Percentiles rank a stretch among this genome's conserved stretches.
Evolutionary conservation across 768 basidiomycete species (phyloP).

Genomic region (Rhizopogon roseolus): DNA sequence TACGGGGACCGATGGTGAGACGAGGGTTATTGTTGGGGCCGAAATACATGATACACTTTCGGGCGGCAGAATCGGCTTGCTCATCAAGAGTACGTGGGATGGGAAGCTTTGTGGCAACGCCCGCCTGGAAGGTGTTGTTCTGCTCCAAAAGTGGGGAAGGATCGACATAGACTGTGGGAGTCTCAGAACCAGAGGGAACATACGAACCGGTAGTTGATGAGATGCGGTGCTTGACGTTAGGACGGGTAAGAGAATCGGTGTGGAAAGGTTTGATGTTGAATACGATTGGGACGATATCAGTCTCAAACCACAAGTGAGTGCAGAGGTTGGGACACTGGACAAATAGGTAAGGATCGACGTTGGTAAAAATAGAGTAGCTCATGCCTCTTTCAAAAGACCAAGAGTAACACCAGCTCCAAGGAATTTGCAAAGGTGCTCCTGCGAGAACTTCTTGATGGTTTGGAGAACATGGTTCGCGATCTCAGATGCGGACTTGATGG

Average conservation of each 20-base stretch:
- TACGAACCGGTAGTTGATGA: constrained; percentile 77
- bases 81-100: constrained; percentile 77
- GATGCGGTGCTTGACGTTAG: constrained; percentile 79
- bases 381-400: constrained; percentile 63
- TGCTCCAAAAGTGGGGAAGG: constrained; percentile 42
- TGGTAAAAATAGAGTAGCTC: constrained; percentile 6
- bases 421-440: constrained; percentile 82
- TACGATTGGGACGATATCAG: constrained; percentile 81
- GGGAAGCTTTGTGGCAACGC: constrained; percentile 55
- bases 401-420: constrained; percentile 78
- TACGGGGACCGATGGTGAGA: constrained; percentile 74
- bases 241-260: constrained; percentile 72
- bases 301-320: constrained; percentile 77
- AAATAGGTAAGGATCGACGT: constrained; percentile 14
- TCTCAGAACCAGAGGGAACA: constrained; percentile 71
- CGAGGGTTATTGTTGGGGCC: constrained; percentile 83
- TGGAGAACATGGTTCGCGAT: constrained; percentile 64
- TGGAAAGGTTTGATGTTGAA: constrained; percentile 85
- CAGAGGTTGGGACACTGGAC: constrained; percentile 72
- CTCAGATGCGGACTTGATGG: constrained; percentile 49
- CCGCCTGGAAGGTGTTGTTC: constrained; percentile 36
- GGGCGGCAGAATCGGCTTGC: constrained; percentile 82
- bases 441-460: constrained; percentile 66
- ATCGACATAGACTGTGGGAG: constrained; percentile 67
- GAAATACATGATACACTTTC: constrained; percentile 80